A percentile compares a stretch with the other conserved stretches of the same genome.
Evolutionary conservation across 1,284 basidiomycete species (phyloP).

Genomic region (Microbotryum lychnidis-dioicae): DNA sequence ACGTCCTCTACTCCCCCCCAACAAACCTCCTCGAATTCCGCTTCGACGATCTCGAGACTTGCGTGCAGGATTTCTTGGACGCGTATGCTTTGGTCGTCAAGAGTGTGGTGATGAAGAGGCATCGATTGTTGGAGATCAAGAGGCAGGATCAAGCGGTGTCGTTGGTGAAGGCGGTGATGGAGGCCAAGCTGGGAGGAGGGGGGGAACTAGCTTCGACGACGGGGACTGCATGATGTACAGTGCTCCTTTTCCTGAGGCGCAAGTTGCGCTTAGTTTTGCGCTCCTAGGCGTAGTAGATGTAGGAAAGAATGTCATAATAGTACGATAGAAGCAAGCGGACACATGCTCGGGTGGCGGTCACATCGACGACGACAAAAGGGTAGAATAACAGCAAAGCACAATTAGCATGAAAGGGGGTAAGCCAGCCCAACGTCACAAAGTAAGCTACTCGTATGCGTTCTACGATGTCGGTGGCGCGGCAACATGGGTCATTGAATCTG

Average conservation of each 20-base stretch:
- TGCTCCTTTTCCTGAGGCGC: no score
- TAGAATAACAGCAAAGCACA: background rate
- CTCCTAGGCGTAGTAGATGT: no score
- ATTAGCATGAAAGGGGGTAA: background rate
- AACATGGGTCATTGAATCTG: background rate
- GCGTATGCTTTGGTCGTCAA: constrained; percentile 86
- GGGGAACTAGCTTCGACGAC: background rate
- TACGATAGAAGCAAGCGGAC: no score
- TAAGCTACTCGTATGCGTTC: background rate
- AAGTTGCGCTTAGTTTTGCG: no score
- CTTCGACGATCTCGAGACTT: constrained; percentile 73
- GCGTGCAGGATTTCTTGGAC: constrained; percentile 76
- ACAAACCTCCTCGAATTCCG: constrained; percentile 78
- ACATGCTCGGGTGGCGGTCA: background rate
- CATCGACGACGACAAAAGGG: background rate
- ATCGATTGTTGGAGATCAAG: background rate
- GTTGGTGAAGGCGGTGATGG: no score
- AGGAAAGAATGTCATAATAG: no score
- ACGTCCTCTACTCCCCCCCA: constrained; percentile 57
- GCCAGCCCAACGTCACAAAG: background rate
- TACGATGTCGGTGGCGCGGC: background rate
- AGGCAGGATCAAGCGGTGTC: background rate
- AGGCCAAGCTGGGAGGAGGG: background rate
- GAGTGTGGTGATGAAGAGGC: constrained; percentile 65
- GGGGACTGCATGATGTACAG: background rate